phyloP scores from a whole-genome alignment of 177 flowering plant species.

The Vitis hybrid region DNA sequence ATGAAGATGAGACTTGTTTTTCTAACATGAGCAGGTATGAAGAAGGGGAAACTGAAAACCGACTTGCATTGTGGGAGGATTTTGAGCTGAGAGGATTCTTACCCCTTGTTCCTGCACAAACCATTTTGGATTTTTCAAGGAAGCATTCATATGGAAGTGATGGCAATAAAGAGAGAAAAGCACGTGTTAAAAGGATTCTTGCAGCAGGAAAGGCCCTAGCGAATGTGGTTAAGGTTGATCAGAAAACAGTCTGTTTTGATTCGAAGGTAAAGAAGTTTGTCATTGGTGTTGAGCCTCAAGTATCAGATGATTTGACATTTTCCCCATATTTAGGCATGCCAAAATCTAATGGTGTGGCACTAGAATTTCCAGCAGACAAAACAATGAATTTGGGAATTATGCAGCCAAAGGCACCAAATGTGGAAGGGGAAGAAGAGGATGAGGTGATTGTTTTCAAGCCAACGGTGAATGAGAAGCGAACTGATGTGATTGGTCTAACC shows the following conservation, averaged over 20 bases:
- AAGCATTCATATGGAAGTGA: conserved; percentile 61
- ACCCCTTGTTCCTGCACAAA: conserved; percentile 86
- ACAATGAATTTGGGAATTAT: conserved; percentile 17
- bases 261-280: conserved; percentile 57
- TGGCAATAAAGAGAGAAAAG: conserved; percentile 60
- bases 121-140: conserved; percentile 83
- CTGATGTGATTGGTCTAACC: conserved; percentile 28
- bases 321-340: conserved; percentile 17
- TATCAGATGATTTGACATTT: conserved; percentile 29
- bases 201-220: conserved; percentile 88
- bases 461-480: conserved; percentile 50
- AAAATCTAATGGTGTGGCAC: conserved; percentile 19
- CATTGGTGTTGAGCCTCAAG: conserved; percentile 53
- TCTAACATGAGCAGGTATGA: conserved; percentile 72
- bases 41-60: conserved; percentile 77
- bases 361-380: conserved; percentile 30
- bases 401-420: conserved; percentile 23
- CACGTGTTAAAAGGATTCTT: conserved; percentile 72
- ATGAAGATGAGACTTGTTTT: conserved; percentile 76
- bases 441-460: conserved; percentile 97
- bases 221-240: conserved; percentile 51
- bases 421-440: conserved; percentile 87
- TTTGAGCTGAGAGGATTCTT: conserved; percentile 89
- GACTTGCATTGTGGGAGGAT: conserved; percentile 88
- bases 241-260: conserved; percentile 62